A percentile compares a stretch with the other conserved stretches of the same genome.
Evolutionary conservation across 306 rosid species (phyloP).

Genomic region (Betula pendula): DNA sequence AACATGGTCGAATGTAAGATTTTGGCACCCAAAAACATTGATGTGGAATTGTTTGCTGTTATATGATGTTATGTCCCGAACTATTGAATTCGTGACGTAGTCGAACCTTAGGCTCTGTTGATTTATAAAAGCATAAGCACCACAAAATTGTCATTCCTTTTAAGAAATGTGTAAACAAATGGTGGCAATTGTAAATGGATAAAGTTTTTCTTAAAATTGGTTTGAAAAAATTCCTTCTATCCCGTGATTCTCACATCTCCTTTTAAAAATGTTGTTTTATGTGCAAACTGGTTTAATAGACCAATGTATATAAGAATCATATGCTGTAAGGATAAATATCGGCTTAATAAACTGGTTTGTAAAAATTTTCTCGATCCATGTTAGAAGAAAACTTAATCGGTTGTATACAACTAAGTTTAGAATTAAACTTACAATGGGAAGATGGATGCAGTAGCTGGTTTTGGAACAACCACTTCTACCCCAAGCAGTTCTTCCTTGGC

Average conservation of each 20-base stretch:
- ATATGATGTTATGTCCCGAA: slow-evolving; percentile 28
- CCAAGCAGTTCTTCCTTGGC: slow-evolving; percentile 45
- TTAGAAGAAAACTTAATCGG: no score
- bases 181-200: no score
- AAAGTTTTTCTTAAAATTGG: no score
- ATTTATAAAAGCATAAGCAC: neutral
- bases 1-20: slow-evolving; percentile 32
- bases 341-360: no score
- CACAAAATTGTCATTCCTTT: neutral
- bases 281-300: no score
- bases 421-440: slow-evolving; percentile 31
- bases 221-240: no score
- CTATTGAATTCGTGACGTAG: slow-evolving; percentile 29
- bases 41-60: slow-evolving; percentile 51
- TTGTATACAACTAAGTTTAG: neutral
- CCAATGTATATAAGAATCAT: no score
- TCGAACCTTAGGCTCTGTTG: slow-evolving; percentile 40
- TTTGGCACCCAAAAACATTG: slow-evolving; percentile 31
- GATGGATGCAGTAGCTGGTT: slow-evolving; percentile 11
- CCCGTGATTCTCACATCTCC: no score
- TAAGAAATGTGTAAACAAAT: no score
- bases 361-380: no score
- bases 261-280: no score
- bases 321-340: no score
- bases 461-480: slow-evolving; percentile 32